Percentiles rank a stretch among this genome's conserved stretches.
These are phyloP conservation scores for Moesziomyces sp. DNA, from an alignment of 1,284 basidiomycete species.

Conservation along the genomic window DNA sequence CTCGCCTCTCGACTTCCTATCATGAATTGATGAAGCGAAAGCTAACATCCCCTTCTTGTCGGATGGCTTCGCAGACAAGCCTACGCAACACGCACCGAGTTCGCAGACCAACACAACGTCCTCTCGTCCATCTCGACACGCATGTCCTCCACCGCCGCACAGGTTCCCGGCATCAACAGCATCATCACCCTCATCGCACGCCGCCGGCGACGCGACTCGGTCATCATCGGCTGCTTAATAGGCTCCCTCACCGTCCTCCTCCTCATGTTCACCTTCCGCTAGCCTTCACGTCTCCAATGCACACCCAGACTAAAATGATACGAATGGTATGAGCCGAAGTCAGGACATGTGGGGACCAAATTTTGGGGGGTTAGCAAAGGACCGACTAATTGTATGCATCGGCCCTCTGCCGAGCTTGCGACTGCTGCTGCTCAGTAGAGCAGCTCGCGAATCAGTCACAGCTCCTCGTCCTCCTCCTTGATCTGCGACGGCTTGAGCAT, in stretches of 20 bases:
- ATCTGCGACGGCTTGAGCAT: slow-evolving; percentile 84
- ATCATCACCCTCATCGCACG: slow-evolving; percentile 91
- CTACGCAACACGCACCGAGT: slow-evolving; percentile 94
- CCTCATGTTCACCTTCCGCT: slow-evolving; percentile 74
- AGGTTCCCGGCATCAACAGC: slow-evolving; percentile 92
- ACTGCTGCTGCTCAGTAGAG: slow-evolving; percentile 30
- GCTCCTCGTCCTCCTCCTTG: slow-evolving; percentile 60
- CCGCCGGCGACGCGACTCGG: slow-evolving; percentile 85
- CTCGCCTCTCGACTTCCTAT: background rate
- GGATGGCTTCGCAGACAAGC: slow-evolving; percentile 78
- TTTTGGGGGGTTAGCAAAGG: too few relatives aligned
- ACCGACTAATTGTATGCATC: too few relatives aligned
- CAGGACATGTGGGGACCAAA: too few relatives aligned
- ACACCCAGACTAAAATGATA: too few relatives aligned
- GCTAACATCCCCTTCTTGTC: too few relatives aligned
- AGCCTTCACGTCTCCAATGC: slow-evolving; percentile 1
- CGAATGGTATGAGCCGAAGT: too few relatives aligned
- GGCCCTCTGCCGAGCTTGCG: too few relatives aligned
- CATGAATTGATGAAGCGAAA: too few relatives aligned
- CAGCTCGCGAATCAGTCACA: slow-evolving; percentile 62
- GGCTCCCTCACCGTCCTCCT: slow-evolving; percentile 84
- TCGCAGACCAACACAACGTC: slow-evolving; percentile 82
- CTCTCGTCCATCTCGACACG: slow-evolving; percentile 82
- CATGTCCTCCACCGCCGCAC: slow-evolving; percentile 76
- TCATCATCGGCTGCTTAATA: slow-evolving; percentile 87